Conservation (phyloP, 2,329 filamentous ascomycete species). For the Dryadomyces quercivorus region DNA sequence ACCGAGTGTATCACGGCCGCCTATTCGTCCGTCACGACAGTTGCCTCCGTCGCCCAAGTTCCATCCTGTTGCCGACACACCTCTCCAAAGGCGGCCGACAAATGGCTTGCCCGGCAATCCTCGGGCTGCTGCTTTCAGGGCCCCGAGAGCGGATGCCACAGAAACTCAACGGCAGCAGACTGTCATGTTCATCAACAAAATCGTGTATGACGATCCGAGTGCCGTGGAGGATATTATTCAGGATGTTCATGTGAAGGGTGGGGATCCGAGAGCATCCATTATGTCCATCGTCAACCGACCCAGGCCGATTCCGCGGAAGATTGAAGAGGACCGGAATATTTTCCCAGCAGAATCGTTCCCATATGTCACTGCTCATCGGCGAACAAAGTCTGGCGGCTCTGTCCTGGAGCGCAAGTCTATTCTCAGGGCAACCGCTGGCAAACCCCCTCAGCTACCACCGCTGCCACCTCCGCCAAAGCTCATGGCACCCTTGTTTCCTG, state of each 20-base stretch:
- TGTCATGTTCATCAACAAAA: conserved; percentile 43
- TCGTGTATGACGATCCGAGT: conserved; percentile 40
- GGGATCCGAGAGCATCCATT: conserved; percentile 7
- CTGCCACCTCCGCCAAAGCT: conserved; percentile 39
- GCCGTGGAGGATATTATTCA: conserved; percentile 37
- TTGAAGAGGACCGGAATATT: conserved; percentile 30
- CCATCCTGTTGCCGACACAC: conserved; percentile 17
- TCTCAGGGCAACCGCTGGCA: conserved; percentile 29
- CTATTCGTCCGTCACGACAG: conserved; percentile 21
- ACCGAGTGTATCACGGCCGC: not conserved
- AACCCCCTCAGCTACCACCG: conserved; percentile 37
- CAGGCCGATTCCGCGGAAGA: conserved; percentile 40
- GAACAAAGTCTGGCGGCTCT: conserved; percentile 38
- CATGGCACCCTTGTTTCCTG: conserved; percentile 17
- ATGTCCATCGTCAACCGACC: conserved; percentile 40
- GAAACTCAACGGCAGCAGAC: conserved; percentile 26
- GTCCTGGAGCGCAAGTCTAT: conserved; percentile 32
- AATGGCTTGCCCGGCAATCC: conserved; percentile 37
- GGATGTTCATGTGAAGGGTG: conserved; percentile 18
- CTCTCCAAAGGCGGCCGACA: conserved; percentile 30
- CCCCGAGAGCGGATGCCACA: conserved; percentile 15
- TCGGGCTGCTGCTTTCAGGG: conserved; percentile 22
- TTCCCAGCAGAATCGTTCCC: conserved; percentile 33
- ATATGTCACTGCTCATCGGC: conserved; percentile 25
- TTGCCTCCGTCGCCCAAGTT: conserved; percentile 18